Base-by-base conservation (phyloP, 805 yeast species). In the Ogataea paraovalis region DNA sequence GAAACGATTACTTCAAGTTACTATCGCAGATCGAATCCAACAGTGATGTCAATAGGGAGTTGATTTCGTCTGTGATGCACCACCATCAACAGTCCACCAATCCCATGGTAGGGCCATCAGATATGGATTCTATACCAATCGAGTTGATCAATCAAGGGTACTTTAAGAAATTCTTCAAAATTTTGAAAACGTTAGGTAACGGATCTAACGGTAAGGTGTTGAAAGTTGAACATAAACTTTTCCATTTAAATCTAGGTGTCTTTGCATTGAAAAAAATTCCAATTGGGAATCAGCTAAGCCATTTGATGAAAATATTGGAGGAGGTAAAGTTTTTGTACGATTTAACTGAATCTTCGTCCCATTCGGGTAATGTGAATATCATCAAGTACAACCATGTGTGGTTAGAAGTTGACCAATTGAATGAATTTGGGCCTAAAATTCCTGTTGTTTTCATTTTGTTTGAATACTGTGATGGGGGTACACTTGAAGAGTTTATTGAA, bases 371-470 rank as follows among this genome's bases (percentile, higher is more conserved):
- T 68, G 72, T 33, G 64, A 85, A 89, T 62, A 73, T 90, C 55
- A 87, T 90, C 23, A 78, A 85, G 19, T 90, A 90, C 61, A 89
- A 90, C 59, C 97, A 90, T 65, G 96, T 89, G 22, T 90, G 97
- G 97, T 64, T 90, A 28, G 97, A 90, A 59, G 72, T 83, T 58
- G 85, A 77, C 37, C 64, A 69, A 18, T 61, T 76, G 25, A 70
- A 76, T 41, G 69, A 67, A 9, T 80, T 80, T 61, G 82, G 82
- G 44, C 80, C 84, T 32, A 64, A 73, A 56, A 68, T 83, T 47
- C 73, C 85, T 37, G 70, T 72, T 42, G 88, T 90, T 4, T 90
- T 80, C 57, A 85, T 90, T 9, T 68, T 90, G 13, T 92, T 87
- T 63, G 96, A 90, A 60, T 90, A 85, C 61, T 90, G 96, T 60